Evolutionary conservation across 495 filamentous ascomycete species (phyloP), one percentile per base, ranked within the genome.

Genomic region (Neurospora intermedia): DNA sequence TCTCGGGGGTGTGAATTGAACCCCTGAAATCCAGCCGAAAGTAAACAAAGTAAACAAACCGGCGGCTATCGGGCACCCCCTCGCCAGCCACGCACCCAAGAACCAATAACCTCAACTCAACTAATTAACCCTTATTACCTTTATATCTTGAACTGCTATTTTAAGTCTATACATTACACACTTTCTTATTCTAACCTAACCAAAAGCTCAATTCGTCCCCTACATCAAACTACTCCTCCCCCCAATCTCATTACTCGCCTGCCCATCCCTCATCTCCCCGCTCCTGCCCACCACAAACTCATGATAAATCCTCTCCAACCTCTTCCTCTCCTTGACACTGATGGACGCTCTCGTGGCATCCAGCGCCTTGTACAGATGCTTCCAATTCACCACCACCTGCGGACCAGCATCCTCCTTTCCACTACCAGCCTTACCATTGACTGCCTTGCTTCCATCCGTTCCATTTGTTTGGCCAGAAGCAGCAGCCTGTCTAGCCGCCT

Each of bases 191-290:
- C 27, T 62, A 31, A 59, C 4, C 39, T 8, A 39, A 39, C 35
- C 35, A 38, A 38, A 38, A 38, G 35, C 6, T 4, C 35, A 38
- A 38, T 6, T 0, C 35, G 35, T 38, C 35, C 35, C 35, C 39
- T 54, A 97, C 94, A 98, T 97, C 77, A 99, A 84, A 83, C 94
- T 98, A 73, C 90, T 94, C 78, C 96, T 84, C 27, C 96, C 96
- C 4, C 96, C 96, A 79, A 99, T 88, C 82, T 99, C 96, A 80
- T 88, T 96, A 38, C 89, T 89, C 1, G 91, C 94, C 81, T 99
- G 91, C 11, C 96, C 96, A 81, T 89, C 94, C 48, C 88, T 92
- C 93, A 99, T 93, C 80, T 98, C 96, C 38, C 96, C 96, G 80
- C 93, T 97, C 73, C 96, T 87, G 9, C 93, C 94, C 8, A 91